phyloP scores from a whole-genome alignment of 306 rosid species.

The Fragaria iinumae region DNA sequence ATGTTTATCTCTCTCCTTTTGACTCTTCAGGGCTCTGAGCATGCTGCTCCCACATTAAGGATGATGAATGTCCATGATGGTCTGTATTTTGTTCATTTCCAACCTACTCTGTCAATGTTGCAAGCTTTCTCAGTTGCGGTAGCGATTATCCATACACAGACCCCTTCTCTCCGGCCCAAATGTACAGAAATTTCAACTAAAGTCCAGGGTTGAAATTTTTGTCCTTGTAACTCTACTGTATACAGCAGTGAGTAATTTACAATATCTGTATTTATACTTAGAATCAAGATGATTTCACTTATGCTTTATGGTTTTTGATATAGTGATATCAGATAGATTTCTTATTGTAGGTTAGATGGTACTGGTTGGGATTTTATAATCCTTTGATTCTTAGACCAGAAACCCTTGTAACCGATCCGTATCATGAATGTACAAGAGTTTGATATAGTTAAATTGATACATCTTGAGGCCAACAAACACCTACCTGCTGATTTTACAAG shows the following conservation, averaged over 20 bases:
- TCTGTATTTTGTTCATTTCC: slow-evolving; percentile 70
- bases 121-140: slow-evolving; percentile 90
- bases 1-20: slow-evolving; percentile 5
- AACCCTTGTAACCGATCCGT: slow-evolving; percentile 38
- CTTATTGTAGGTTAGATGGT: slow-evolving; percentile 40
- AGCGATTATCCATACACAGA: slow-evolving; percentile 68
- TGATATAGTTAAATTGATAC: slow-evolving; percentile 30
- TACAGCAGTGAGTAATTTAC: slow-evolving; percentile 39
- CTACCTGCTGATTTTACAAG: slow-evolving; percentile 23
- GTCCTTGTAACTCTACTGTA: slow-evolving; percentile 40
- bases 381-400: slow-evolving; percentile 35
- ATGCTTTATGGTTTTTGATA: slow-evolving; percentile 33
- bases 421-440: slow-evolving; percentile 44
- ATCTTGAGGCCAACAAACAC: slow-evolving; percentile 12
- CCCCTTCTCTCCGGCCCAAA: slow-evolving; percentile 65
- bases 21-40: slow-evolving; percentile 44
- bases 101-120: slow-evolving; percentile 56
- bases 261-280: slow-evolving; percentile 42
- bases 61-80: slow-evolving; percentile 73
- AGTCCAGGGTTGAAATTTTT: slow-evolving; percentile 36
- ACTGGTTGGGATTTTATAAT: slow-evolving; percentile 28
- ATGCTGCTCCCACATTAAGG: slow-evolving; percentile 61
- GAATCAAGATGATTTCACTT: slow-evolving; percentile 22
- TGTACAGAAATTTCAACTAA: slow-evolving; percentile 39
- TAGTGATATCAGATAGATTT: slow-evolving; percentile 26